Evolutionary conservation across 1,284 basidiomycete species (phyloP).

Genomic region (Ceratobasidium sp.): DNA sequence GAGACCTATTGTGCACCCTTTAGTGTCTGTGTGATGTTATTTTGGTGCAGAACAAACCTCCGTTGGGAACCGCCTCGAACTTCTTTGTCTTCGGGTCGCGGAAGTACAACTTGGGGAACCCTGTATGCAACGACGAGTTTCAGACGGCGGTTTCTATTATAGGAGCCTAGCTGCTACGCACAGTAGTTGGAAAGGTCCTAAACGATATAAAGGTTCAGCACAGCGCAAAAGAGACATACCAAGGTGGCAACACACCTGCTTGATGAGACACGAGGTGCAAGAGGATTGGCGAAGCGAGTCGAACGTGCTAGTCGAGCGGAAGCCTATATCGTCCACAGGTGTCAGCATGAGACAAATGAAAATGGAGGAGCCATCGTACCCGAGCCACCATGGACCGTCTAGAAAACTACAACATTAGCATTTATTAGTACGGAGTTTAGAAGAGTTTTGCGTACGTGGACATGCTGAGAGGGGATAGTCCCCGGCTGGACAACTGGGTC

Average conservation of each 20-base stretch:
- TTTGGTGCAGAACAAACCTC: conserved; percentile 21
- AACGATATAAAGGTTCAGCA: conserved; percentile 48
- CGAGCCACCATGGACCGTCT: conserved; percentile 31
- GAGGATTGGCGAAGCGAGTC: conserved; percentile 58
- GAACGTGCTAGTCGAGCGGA: conserved; percentile 58
- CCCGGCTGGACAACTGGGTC: conserved; percentile 64
- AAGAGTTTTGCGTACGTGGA: conserved; percentile 57
- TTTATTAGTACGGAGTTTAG: background rate
- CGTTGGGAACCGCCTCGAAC: conserved; percentile 54
- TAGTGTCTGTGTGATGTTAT: too few relatives aligned
- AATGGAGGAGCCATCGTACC: background rate
- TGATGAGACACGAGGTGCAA: conserved; percentile 58
- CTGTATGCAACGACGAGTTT: background rate
- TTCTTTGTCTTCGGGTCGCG: conserved; percentile 58
- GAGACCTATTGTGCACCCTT: background rate
- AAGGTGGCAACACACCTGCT: conserved; percentile 7
- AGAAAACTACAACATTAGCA: background rate
- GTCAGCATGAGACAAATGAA: background rate
- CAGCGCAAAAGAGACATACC: too few relatives aligned
- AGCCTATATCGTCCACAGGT: conserved; percentile 52
- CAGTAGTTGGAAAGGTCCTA: conserved; percentile 59
- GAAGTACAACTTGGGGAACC: conserved; percentile 52
- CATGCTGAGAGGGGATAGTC: conserved; percentile 58
- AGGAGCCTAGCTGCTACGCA: background rate
- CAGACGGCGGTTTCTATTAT: too few relatives aligned